Percentiles rank a stretch among this genome's conserved stretches.
These are phyloP conservation scores for Colletotrichum coccodes DNA, from an alignment of 2,329 filamentous ascomycete species.

Conservation along the genomic window DNA sequence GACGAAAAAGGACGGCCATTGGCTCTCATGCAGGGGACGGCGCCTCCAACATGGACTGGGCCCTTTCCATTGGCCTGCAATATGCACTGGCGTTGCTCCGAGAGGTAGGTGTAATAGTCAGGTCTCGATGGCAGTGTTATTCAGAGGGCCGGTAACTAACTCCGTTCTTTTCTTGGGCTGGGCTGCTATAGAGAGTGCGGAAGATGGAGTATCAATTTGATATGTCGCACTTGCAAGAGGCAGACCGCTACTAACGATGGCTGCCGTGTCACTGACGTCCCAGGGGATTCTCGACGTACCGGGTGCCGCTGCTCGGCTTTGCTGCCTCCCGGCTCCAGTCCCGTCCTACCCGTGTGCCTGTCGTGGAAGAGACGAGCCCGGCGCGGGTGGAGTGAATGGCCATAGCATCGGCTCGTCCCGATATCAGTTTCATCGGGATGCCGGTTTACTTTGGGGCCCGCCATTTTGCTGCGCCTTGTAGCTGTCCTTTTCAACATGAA, in stretches of 20 bases:
- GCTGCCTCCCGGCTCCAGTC: too few species aligned
- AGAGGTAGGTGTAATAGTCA: background rate
- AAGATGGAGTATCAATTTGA: too few species aligned
- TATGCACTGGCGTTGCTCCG: background rate
- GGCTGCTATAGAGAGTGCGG: too few species aligned
- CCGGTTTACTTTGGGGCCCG: background rate
- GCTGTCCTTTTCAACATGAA: background rate
- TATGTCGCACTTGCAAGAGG: too few species aligned
- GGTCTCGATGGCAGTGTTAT: too few species aligned
- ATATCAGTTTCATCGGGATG: background rate
- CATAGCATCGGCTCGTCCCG: background rate
- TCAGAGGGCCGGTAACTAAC: too few species aligned
- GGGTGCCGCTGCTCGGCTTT: background rate
- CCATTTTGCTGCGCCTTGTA: background rate
- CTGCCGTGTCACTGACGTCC: too few species aligned
- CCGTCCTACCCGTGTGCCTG: too few species aligned
- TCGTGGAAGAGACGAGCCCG: background rate
- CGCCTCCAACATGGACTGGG: background rate
- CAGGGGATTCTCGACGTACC: too few species aligned
- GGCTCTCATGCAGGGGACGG: background rate
- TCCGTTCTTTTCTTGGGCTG: too few species aligned
- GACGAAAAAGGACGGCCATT: background rate
- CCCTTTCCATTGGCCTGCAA: background rate
- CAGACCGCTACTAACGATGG: too few species aligned
- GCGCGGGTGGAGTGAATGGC: background rate